phyloP scores from a whole-genome alignment of 331 rosid species.

The Malus hybrid region DNA sequence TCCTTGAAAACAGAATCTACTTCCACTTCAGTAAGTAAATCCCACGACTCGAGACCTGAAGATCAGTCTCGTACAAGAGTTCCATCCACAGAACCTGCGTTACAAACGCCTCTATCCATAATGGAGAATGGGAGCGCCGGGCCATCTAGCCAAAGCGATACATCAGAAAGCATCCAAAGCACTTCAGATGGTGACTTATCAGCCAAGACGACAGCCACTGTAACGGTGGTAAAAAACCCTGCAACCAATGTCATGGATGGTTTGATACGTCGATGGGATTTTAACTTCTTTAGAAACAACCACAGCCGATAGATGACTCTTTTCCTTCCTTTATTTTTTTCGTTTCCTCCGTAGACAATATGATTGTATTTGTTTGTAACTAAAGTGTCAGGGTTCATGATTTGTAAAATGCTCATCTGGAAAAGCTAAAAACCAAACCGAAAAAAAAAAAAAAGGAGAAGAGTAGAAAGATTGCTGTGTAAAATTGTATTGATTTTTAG shows the following conservation, averaged over 20 bases:
- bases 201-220: constrained; percentile 65
- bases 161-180: constrained; percentile 33
- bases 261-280: constrained; percentile 86
- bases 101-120: constrained; percentile 22
- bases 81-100: constrained; percentile 19
- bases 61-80: constrained; percentile 12
- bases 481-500: constrained; percentile 5
- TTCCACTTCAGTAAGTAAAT: constrained; percentile 23
- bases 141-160: constrained; percentile 27
- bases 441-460: background rate
- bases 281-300: constrained; percentile 65
- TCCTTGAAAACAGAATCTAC: constrained; percentile 30
- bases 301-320: constrained; percentile 32
- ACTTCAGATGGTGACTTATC: constrained; percentile 72
- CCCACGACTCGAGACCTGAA: constrained; percentile 29
- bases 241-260: constrained; percentile 60
- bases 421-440: constrained; percentile 12
- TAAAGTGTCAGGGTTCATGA: constrained; percentile 24
- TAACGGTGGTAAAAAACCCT: constrained; percentile 66
- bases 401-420: constrained; percentile 37
- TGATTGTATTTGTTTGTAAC: constrained; percentile 31
- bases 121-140: constrained; percentile 30
- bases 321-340: background rate
- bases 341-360: background rate
- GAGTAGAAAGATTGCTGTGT: background rate